These are phyloP conservation scores for Fraxinus quadrangulata DNA, from an alignment of 257 asterid species.

Conservation along the genomic window DNA sequence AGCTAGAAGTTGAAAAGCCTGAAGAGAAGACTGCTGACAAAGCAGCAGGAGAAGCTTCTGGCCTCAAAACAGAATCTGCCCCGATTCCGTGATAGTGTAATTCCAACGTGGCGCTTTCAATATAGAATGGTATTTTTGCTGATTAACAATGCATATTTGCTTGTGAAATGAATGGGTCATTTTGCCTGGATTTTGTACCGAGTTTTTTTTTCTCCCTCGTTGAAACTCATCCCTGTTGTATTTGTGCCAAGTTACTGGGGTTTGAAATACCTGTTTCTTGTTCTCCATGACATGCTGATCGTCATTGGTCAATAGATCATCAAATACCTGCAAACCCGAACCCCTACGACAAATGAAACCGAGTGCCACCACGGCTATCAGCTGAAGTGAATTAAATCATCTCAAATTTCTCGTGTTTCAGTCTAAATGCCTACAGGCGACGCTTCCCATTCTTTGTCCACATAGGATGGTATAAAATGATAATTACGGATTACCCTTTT, in stretches of 20 bases:
- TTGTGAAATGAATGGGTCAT: not conserved
- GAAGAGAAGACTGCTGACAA: slow-evolving; percentile 36
- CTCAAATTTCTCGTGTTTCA: too few relatives aligned
- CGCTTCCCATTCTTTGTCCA: too few relatives aligned
- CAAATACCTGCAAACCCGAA: not conserved
- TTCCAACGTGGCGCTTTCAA: not conserved
- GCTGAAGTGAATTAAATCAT: too few relatives aligned
- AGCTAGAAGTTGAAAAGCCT: slow-evolving; percentile 36
- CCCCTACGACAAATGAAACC: not conserved
- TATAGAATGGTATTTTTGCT: not conserved
- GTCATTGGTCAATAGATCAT: too few relatives aligned
- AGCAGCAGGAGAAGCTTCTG: slow-evolving; percentile 34
- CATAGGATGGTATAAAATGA: too few relatives aligned
- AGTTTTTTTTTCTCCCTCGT: not conserved
- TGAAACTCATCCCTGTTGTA: not conserved
- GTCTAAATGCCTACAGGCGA: too few relatives aligned
- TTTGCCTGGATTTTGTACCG: not conserved
- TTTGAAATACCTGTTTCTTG: not conserved
- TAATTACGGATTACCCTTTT: too few relatives aligned
- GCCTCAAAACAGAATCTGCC: slow-evolving; percentile 41
- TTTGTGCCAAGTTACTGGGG: not conserved
- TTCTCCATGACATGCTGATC: not conserved
- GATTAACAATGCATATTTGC: not conserved
- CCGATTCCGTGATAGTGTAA: slow-evolving; percentile 36
- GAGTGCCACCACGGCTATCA: not conserved